These are phyloP conservation scores for Wickerhamomyces silvicola DNA, from an alignment of 805 yeast genomes.

Conservation along the genomic window DNA sequence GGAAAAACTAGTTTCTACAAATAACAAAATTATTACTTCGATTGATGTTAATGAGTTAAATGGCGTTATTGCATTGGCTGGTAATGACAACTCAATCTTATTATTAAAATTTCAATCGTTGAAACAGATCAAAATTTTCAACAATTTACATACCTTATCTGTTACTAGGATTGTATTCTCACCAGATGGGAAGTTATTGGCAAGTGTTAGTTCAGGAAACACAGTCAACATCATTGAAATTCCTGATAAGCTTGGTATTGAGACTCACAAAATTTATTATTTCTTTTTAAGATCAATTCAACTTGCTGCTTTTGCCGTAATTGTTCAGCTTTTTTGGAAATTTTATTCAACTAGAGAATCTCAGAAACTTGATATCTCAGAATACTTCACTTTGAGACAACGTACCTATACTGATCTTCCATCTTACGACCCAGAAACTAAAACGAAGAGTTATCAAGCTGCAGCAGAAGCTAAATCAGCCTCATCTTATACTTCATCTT, in stretches of 20 bases:
- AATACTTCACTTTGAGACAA: conserved; percentile 19
- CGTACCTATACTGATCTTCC: conserved; percentile 8
- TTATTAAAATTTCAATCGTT: conserved; percentile 37
- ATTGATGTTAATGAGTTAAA: conserved; percentile 35
- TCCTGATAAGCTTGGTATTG: conserved; percentile 39
- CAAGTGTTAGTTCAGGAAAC: conserved; percentile 72
- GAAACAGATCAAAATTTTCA: conserved; percentile 46
- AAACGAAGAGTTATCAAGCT: background rate
- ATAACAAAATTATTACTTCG: conserved; percentile 35
- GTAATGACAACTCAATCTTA: conserved; percentile 55
- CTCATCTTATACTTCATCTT: too few species aligned
- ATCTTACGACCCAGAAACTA: too few species aligned
- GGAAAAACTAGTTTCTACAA: conserved; percentile 14
- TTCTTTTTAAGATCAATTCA: conserved; percentile 18
- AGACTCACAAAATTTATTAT: conserved; percentile 19
- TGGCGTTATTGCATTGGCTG: conserved; percentile 36
- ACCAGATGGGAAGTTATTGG: conserved; percentile 60
- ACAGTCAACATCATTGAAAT: conserved; percentile 58
- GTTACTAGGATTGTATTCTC: conserved; percentile 69
- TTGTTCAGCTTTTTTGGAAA: conserved; percentile 10
- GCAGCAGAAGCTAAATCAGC: too few species aligned
- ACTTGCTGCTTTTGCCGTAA: conserved; percentile 4
- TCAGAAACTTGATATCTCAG: conserved; percentile 12
- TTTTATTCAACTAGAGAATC: conserved; percentile 9
- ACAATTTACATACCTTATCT: conserved; percentile 59